phyloP scores from a whole-genome alignment of 192 early-diverging fungal genomes.

The Coemansia sp. region DNA sequence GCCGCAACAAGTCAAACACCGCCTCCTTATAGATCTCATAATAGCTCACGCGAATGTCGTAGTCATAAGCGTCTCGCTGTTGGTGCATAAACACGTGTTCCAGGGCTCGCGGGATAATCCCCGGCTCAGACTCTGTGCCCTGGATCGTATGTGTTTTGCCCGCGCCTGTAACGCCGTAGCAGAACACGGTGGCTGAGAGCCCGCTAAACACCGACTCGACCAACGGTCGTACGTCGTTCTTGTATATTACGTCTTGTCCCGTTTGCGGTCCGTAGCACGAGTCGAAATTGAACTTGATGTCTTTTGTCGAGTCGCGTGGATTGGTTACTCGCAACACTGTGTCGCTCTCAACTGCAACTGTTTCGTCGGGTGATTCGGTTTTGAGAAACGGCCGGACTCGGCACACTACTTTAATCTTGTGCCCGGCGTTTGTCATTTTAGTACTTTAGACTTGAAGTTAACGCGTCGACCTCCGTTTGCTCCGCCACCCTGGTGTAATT shows the following conservation, averaged over 20 bases:
- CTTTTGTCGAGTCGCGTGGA: slow-evolving; percentile 56
- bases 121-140: slow-evolving; percentile 56
- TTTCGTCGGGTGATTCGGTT: slow-evolving; percentile 54
- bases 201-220: slow-evolving; percentile 60
- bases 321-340: slow-evolving; percentile 57
- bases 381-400: slow-evolving; percentile 63
- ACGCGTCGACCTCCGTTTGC: too few relatives aligned
- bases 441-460: neutral
- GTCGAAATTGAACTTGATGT: slow-evolving; percentile 56
- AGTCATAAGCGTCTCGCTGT: slow-evolving; percentile 40
- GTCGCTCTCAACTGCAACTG: slow-evolving; percentile 41
- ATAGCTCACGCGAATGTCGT: slow-evolving; percentile 57
- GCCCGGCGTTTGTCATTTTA: slow-evolving; percentile 20
- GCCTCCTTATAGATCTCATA: slow-evolving; percentile 73
- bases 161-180: slow-evolving; percentile 68
- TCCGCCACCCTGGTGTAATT: neutral
- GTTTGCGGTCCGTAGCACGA: slow-evolving; percentile 54
- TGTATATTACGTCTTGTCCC: slow-evolving; percentile 55
- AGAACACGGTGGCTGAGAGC: slow-evolving; percentile 66
- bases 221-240: slow-evolving; percentile 58
- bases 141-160: slow-evolving; percentile 70
- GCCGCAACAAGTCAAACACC: slow-evolving; percentile 59
- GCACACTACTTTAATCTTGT: slow-evolving; percentile 63
- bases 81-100: slow-evolving; percentile 58
- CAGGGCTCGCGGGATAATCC: slow-evolving; percentile 62